Evolutionary conservation across 139 green algal genomes (phyloP), one percentile per base, ranked within the genome.

Genomic region (Desmodesmus armatus): DNA sequence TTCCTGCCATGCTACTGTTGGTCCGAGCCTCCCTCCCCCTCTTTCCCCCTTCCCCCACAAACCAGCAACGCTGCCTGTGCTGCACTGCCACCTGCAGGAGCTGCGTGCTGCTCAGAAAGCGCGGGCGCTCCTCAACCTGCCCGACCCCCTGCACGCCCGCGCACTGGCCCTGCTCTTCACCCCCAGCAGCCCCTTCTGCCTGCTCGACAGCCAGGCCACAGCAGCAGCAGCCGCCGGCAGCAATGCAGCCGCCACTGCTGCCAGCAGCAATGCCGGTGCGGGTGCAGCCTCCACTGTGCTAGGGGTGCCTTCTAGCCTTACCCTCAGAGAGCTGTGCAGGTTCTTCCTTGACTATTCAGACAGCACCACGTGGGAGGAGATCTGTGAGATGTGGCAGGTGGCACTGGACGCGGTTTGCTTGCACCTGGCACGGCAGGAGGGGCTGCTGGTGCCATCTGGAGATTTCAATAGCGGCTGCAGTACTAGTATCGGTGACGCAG

Each of bases 151-250:
- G 51, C 37, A 78, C 25, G 25, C 35, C 51, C 41, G 43, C 43
- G 69, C 80, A 31, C 80, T 86, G 39, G 80, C 69, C 9, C 35
- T 55, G 13, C n/a, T 80, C 15, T 35, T 86, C 5, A 80, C 49
- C 31, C 80, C 67, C 33, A n/a, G n/a, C n/a, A 69, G 80, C 31
- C 69, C 80, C 7, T 73, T 29, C 37, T 69, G 69, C 67, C 80
- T 86, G 11, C 17, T 62, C 27, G 67, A 49, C 73, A 66, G 35
- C 73, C 47, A 3, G 44, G 6, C 62, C 9, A 13, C 62, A 21
- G 43, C 71, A 37, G 71, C 71, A 39, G 72, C 41, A 51, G 70
- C 70, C n/a, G 70, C 37, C 37, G 27, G 31, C 43, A 58, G 44
- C 44, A 35, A 41, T 27, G 39, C 40, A 39, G 40, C 41, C 5